A percentile compares a stretch with the other conserved stretches of the same genome.
Evolutionary conservation across 2,329 filamentous ascomycete genomes (phyloP).

Genomic region (Cercospora beticola): DNA sequence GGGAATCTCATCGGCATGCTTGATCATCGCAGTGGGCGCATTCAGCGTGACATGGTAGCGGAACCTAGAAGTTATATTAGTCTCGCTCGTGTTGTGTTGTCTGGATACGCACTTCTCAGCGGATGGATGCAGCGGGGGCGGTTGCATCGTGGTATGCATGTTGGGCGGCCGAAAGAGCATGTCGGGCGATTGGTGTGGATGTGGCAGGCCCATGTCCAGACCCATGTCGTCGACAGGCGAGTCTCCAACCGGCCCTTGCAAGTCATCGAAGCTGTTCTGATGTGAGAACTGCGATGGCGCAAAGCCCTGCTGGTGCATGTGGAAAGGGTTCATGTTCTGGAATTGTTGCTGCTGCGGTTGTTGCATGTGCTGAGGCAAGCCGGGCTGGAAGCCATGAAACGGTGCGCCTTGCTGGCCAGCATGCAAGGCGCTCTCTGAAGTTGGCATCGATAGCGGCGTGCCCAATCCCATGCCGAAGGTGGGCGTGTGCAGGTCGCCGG

Average conservation of each 20-base stretch:
- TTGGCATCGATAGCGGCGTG: slow-evolving; percentile 80
- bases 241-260: slow-evolving; percentile 65
- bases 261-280: slow-evolving; percentile 73
- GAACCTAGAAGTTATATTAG: slow-evolving; percentile 54
- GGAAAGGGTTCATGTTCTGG: slow-evolving; percentile 70
- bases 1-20: slow-evolving; percentile 83
- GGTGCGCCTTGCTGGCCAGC: slow-evolving; percentile 58
- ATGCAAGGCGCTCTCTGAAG: slow-evolving; percentile 65
- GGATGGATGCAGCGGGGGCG: slow-evolving; percentile 40
- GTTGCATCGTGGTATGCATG: slow-evolving; percentile 50
- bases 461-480: slow-evolving; percentile 68
- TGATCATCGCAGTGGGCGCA: slow-evolving; percentile 95
- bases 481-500: slow-evolving; percentile 78
- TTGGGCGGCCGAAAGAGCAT: slow-evolving; percentile 56
- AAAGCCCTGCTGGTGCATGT: slow-evolving; percentile 57
- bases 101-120: slow-evolving; percentile 50
- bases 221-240: slow-evolving; percentile 61
- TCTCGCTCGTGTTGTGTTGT: slow-evolving; percentile 20
- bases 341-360: slow-evolving; percentile 45
- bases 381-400: slow-evolving; percentile 65
- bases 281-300: slow-evolving; percentile 79
- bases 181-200: slow-evolving; percentile 61
- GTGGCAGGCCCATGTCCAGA: slow-evolving; percentile 58
- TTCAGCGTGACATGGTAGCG: slow-evolving; percentile 88
- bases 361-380: slow-evolving; percentile 59